phyloP scores from a whole-genome alignment of 2,329 filamentous ascomycete species.

The Scytalidium lignicola region DNA sequence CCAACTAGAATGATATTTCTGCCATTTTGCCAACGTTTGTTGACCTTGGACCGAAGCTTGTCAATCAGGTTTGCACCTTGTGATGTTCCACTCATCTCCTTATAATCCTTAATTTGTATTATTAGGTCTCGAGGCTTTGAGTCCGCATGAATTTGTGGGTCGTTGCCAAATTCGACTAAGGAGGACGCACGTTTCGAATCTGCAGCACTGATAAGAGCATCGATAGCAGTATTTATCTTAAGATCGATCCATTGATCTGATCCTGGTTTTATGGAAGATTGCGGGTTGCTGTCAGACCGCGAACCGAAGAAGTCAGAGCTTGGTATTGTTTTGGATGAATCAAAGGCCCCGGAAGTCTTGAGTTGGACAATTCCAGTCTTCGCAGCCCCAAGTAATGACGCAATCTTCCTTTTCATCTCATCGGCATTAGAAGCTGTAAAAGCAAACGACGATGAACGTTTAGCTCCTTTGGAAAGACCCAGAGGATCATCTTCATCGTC shows the following conservation, averaged over 20 bases:
- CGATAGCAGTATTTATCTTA: constrained; percentile 53
- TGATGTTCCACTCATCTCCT: constrained; percentile 65
- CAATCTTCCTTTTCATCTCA: not conserved
- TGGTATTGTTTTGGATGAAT: constrained; percentile 2
- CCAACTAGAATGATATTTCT: constrained; percentile 73
- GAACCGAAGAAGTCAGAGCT: constrained; percentile 2
- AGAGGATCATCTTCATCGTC: constrained; percentile 25
- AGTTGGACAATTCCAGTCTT: not conserved
- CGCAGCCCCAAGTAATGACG: not conserved
- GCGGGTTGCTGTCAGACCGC: constrained; percentile 6
- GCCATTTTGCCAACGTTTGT: constrained; percentile 66
- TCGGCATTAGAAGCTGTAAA: not conserved
- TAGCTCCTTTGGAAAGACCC: not conserved
- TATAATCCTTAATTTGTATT: constrained; percentile 74
- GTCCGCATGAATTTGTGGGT: constrained; percentile 8
- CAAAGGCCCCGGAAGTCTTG: not conserved
- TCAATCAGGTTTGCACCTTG: constrained; percentile 66
- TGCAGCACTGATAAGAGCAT: constrained; percentile 48
- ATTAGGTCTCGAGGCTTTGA: constrained; percentile 47
- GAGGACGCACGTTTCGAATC: constrained; percentile 26
- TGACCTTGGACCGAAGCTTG: constrained; percentile 66
- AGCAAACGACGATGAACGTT: not conserved
- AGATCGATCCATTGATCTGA: constrained; percentile 54
- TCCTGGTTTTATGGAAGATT: constrained; percentile 17
- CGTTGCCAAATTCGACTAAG: constrained; percentile 3